Evolutionary conservation across 495 filamentous ascomycete species (phyloP).

Genomic region (Talaromyces thailandensis): DNA sequence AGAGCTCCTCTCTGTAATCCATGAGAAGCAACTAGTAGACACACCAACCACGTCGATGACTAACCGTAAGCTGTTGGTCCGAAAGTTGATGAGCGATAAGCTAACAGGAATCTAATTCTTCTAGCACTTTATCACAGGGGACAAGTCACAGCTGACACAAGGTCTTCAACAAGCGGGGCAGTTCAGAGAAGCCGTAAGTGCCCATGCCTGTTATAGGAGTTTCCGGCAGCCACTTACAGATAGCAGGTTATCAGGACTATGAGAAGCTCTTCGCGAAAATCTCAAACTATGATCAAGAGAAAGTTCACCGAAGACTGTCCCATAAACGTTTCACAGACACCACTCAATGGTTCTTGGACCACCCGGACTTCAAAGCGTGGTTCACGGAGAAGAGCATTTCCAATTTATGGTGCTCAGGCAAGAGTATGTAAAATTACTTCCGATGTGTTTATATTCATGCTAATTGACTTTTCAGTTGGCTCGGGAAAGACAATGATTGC

Average conservation of each 20-base stretch:
- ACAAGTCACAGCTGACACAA: too few relatives aligned
- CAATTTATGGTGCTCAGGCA: constrained; percentile 18
- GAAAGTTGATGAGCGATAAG: not conserved
- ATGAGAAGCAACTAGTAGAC: constrained; percentile 1
- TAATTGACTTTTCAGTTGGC: constrained; percentile 14
- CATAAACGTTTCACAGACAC: constrained; percentile 12
- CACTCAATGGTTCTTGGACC: constrained; percentile 14
- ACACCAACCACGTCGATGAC: not conserved
- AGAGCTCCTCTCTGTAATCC: constrained; percentile 16
- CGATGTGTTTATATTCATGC: constrained; percentile 4
- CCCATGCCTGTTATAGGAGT: not conserved
- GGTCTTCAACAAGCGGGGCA: too few relatives aligned
- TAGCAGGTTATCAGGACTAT: not conserved
- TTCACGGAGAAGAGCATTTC: constrained; percentile 8
- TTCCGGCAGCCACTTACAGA: not conserved
- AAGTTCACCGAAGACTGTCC: constrained; percentile 12
- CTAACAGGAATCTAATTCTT: not conserved
- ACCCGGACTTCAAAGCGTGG: constrained; percentile 13
- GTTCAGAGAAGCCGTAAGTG: not conserved
- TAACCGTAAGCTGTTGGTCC: not conserved
- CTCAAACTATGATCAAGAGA: constrained; percentile 16
- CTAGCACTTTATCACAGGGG: too few relatives aligned
- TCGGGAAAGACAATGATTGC: constrained; percentile 20
- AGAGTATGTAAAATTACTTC: constrained; percentile 14
- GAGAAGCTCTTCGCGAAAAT: constrained; percentile 6